phyloP scores from a whole-genome alignment of 2,329 filamentous ascomycete genomes.

The Ophiosphaerella korrae region DNA sequence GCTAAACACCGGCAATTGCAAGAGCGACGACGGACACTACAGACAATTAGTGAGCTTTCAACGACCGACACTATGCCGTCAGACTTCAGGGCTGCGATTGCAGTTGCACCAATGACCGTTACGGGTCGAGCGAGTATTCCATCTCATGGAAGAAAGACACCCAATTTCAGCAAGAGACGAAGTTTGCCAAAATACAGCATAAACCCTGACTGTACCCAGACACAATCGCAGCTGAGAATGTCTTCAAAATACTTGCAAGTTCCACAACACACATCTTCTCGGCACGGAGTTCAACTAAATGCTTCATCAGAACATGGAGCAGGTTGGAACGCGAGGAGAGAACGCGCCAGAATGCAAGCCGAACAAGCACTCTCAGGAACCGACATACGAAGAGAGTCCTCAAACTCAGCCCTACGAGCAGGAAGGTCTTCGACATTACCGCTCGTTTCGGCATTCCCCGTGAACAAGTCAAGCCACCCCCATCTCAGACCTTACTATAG shows the following conservation, averaged over 20 bases:
- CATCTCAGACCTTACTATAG: slow-evolving; percentile 11
- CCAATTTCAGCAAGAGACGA: slow-evolving; percentile 15
- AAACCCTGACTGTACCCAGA: not conserved
- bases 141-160: not conserved
- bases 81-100: slow-evolving; percentile 14
- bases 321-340: slow-evolving; percentile 26
- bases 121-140: not conserved
- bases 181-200: slow-evolving; percentile 22
- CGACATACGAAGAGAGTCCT: slow-evolving; percentile 11
- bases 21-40: slow-evolving; percentile 32
- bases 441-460: slow-evolving; percentile 8
- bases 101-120: not conserved
- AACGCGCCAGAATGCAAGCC: slow-evolving; percentile 18
- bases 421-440: slow-evolving; percentile 13
- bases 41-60: slow-evolving; percentile 37
- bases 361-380: slow-evolving; percentile 21
- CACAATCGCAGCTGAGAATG: slow-evolving; percentile 3
- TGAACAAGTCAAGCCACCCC: slow-evolving; percentile 7
- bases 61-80: slow-evolving; percentile 14
- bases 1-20: slow-evolving; percentile 15
- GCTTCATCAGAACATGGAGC: slow-evolving; percentile 5
- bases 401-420: slow-evolving; percentile 11
- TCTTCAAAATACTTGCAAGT: slow-evolving; percentile 6
- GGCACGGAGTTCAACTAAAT: not conserved
- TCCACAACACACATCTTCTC: slow-evolving; percentile 3